phyloP scores from a whole-genome alignment of 768 basidiomycete genomes.

The Leccinum sublutescens region DNA sequence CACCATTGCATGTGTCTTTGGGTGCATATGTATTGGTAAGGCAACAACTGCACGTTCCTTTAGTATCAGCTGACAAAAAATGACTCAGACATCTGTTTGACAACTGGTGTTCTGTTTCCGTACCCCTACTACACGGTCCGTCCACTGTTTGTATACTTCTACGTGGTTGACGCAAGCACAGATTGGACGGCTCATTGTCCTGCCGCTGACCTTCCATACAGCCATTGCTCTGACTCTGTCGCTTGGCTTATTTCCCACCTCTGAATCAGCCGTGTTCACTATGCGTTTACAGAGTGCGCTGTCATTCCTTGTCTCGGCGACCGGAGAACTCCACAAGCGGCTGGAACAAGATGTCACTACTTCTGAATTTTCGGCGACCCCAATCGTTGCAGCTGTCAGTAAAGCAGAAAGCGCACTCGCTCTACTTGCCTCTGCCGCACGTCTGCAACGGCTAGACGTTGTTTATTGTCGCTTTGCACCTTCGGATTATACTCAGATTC shows the following conservation, averaged over 20 bases:
- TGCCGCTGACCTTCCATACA: conserved; percentile 61
- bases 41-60: neutral
- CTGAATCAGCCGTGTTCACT: conserved; percentile 60
- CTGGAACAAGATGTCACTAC: conserved; percentile 43
- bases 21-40: conserved; percentile 58
- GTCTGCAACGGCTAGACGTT: conserved; percentile 58
- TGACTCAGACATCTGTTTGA: conserved; percentile 53
- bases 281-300: conserved; percentile 47
- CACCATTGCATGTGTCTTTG: conserved; percentile 52
- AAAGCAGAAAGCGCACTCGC: conserved; percentile 49
- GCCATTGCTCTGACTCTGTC: conserved; percentile 53
- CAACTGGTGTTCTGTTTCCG: conserved; percentile 59
- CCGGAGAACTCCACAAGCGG: conserved; percentile 46
- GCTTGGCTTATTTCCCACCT: conserved; percentile 58
- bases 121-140: conserved; percentile 58
- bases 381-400: conserved; percentile 33
- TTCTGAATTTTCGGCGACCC: conserved; percentile 30
- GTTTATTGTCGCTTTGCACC: conserved; percentile 61
- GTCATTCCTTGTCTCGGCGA: conserved; percentile 43
- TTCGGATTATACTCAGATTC: conserved; percentile 51
- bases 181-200: conserved; percentile 49
- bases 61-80: neutral
- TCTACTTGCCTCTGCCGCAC: conserved; percentile 49
- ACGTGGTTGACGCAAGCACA: conserved; percentile 19
- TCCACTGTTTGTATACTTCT: neutral